Evolutionary conservation across 768 basidiomycete species (phyloP), one percentile per base, ranked within the genome.

Genomic region (Leccinum longicurvipes): DNA sequence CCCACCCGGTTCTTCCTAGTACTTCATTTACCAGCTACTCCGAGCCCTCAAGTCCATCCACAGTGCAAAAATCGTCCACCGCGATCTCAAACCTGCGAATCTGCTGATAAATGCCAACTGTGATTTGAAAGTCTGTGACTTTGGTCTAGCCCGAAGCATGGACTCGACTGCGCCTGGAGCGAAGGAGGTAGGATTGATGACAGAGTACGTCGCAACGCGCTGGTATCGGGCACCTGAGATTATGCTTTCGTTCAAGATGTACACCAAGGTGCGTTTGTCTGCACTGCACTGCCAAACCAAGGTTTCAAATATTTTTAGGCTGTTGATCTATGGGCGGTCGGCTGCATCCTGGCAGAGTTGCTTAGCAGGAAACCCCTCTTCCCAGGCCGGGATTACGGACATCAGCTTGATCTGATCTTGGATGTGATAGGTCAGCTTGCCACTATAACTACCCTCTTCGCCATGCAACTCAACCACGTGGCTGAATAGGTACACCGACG

Each of bases 141-240:
- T 95, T 68, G 93, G 93, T 51, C 76, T 93, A 24, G 89, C 91
- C 11, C 74, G 89, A 45, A 84, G 80, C 60, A 78, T 85, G 47
- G 80, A 84, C 65, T 80, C 79, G 50, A 72, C 71, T 42, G 72
- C 78, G 9, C 67, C 78, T 4, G 77, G 77, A 28, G 81, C 81
- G 19, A 85, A 85, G 68, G 86, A 87, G 63, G 75, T 77, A 23
- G 85, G 86, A 3, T 67, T 86, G 56, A 86, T 87, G 86, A 87
- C 86, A 23, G 87, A 89, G 74, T 92, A 91, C 64, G 93, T 96
- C 51, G 92, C 93, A 2, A 95, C 93, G 51, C 76, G 93, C 52
- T 95, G 91, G 93, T 96, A 94, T 69, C 84, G 91, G 47, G 93
- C 93, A 0, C 92, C 92, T 0, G 93, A 96, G 72, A 93, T 95